Evolutionary conservation across 139 green algal species (phyloP), one percentile per base, ranked within the genome.

Genomic region (Pseudopediastrum boryanum): DNA sequence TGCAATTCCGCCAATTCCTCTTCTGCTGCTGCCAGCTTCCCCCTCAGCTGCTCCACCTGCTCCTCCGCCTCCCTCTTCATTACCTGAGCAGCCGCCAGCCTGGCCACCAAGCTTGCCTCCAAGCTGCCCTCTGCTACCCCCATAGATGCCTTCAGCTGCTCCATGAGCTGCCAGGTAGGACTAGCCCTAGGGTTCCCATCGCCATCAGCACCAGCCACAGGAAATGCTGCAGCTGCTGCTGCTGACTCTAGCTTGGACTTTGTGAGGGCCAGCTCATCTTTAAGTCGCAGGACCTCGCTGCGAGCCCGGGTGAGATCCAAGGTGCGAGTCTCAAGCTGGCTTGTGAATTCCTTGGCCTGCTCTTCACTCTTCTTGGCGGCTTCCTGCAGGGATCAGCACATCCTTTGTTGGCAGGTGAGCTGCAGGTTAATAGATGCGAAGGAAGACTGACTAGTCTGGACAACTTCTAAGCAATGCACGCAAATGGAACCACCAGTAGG

Each of bases 21-120:
- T 9, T 67, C 51, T 25, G 70, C 51, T 16, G 33, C 36, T 13
- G 36, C 50, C 36, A 77, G 51, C 51, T 67, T 66, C 23, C 51
- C 41, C 4, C 10, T 13, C 13, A 66, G 33, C 23, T 68, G 33
- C 8, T 36, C 70, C n/a, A 38, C 50, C 4, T 52, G 56, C 6
- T 77, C 70, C 35, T 77, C 70, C 52, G 70, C 70, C 54, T 77
- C 70, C 27, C 70, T 41, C 25, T 39, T 38, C 51, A 77, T 71
- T 7, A 52, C 43, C 8, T 67, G 70, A 3, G 70, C 51, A 33
- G 70, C 51, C 38, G 70, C 70, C 27, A 77, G 51, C 50, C 51
- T 68, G 2, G 70, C 70, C 29, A 39, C 51, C 70, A 68, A n/a
- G 6, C 51, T 52, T 41, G 65, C 50, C 25, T 5, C 31, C 25